phyloP scores from a whole-genome alignment of 1,284 basidiomycete genomes.

The Ustilago crameri region DNA sequence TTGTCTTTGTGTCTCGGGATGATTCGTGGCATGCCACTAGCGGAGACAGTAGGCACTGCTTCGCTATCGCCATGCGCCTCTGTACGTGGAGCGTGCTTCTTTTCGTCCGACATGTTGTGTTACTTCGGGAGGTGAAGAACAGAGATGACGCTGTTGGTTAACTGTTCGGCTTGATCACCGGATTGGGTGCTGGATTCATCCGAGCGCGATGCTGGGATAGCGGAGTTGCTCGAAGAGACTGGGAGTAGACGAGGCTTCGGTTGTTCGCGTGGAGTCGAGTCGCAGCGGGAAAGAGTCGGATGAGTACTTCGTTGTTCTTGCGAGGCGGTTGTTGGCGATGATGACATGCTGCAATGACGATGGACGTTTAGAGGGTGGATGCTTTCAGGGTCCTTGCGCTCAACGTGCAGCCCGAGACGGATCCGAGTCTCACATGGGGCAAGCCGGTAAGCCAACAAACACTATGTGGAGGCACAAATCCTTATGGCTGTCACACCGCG shows the following conservation, averaged over 20 bases:
- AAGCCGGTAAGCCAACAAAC: neutral
- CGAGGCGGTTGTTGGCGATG: neutral
- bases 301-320: neutral
- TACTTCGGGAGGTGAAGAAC: slow-evolving; percentile 21
- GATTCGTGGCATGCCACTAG: slow-evolving; percentile 57
- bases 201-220: too few relatives aligned
- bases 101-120: slow-evolving; percentile 12
- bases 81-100: slow-evolving; percentile 29
- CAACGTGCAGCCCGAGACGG: neutral
- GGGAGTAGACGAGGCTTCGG: slow-evolving; percentile 19
- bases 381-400: neutral
- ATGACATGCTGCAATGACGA: slow-evolving; percentile 13
- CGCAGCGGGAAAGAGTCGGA: neutral
- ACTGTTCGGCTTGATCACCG: slow-evolving; percentile 12
- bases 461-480: neutral
- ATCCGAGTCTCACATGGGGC: neutral
- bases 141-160: slow-evolving; percentile 31
- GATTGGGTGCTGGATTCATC: neutral
- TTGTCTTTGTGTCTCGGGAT: slow-evolving; percentile 45
- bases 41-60: slow-evolving; percentile 51
- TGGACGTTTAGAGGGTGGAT: neutral
- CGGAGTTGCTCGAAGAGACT: neutral
- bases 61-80: slow-evolving; percentile 17
- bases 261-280: neutral
- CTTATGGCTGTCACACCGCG: neutral